Percentiles rank a stretch among this genome's conserved stretches.
Conservation (phyloP, 345 rosid species). For the Corchorus olitorius region DNA sequence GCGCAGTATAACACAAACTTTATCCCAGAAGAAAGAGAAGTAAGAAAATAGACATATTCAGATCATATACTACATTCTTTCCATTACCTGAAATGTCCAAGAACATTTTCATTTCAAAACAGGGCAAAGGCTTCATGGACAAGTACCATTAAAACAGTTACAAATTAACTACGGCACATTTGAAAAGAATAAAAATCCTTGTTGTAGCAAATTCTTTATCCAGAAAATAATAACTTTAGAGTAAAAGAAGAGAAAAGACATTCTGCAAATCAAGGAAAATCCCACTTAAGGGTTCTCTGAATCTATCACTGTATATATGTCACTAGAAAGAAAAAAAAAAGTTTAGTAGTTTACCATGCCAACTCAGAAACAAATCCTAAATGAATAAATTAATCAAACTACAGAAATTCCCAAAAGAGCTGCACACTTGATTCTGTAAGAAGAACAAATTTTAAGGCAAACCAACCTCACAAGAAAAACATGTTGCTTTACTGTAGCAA, state of each 20-base stretch:
- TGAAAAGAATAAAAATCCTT: neutral
- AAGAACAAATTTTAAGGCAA: neutral
- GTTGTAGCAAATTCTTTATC: neutral
- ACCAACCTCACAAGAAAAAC: conserved; percentile 81
- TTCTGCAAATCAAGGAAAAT: neutral
- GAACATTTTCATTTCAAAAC: neutral
- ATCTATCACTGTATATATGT: neutral
- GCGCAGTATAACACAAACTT: neutral
- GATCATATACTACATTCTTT: conserved; percentile 3
- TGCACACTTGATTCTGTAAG: neutral
- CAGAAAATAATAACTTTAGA: neutral
- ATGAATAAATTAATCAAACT: neutral
- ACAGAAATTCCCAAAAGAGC: neutral
- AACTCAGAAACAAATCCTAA: neutral
- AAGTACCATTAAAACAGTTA: neutral
- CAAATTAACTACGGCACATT: neutral
- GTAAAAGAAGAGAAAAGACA: neutral
- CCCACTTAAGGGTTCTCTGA: neutral
- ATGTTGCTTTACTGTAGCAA: conserved; percentile 83
- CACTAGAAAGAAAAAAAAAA: neutral
- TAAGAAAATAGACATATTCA: neutral
- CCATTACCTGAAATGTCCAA: neutral
- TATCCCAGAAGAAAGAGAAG: neutral
- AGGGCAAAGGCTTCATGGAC: conserved; percentile 16
- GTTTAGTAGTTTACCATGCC: neutral